Percentiles rank a stretch among this genome's conserved stretches.
Evolutionary conservation across 768 basidiomycete species (phyloP).

Genomic region (Russula virescens): DNA sequence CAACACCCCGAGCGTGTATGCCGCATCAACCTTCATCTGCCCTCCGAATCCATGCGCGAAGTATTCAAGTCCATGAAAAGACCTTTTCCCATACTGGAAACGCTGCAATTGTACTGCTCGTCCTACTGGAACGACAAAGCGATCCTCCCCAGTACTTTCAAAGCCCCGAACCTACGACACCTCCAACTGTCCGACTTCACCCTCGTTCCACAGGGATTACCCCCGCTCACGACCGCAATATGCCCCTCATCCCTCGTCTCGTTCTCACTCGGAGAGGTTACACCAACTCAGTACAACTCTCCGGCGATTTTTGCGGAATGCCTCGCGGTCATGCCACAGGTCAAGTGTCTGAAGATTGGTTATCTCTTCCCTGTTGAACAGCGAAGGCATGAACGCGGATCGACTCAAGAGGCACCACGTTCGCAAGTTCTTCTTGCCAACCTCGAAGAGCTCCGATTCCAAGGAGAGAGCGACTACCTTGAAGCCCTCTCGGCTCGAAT

Average conservation of each 20-base stretch:
- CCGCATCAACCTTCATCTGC: neutral
- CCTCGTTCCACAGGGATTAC: neutral
- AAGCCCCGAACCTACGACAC: constrained; percentile 1
- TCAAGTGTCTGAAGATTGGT: neutral
- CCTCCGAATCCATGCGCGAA: neutral
- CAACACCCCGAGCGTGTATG: neutral
- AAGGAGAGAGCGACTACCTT: neutral
- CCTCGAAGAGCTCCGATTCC: neutral
- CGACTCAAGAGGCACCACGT: neutral
- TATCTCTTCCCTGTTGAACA: neutral
- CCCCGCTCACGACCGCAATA: no score
- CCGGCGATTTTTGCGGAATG: neutral
- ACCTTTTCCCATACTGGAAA: neutral
- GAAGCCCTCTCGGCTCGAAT: neutral
- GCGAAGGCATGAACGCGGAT: no score
- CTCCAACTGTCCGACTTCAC: neutral
- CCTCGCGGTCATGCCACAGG: neutral
- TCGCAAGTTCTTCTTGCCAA: neutral
- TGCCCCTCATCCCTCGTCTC: neutral
- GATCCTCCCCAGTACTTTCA: neutral
- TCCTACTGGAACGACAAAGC: neutral
- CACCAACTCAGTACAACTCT: no score
- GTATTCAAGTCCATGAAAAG: neutral
- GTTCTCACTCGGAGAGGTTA: neutral
- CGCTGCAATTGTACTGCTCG: neutral